A percentile compares a stretch with the other conserved stretches of the same genome.
Evolutionary conservation across 139 green algal genomes (phyloP).

Genomic region (Chlorella sp.): DNA sequence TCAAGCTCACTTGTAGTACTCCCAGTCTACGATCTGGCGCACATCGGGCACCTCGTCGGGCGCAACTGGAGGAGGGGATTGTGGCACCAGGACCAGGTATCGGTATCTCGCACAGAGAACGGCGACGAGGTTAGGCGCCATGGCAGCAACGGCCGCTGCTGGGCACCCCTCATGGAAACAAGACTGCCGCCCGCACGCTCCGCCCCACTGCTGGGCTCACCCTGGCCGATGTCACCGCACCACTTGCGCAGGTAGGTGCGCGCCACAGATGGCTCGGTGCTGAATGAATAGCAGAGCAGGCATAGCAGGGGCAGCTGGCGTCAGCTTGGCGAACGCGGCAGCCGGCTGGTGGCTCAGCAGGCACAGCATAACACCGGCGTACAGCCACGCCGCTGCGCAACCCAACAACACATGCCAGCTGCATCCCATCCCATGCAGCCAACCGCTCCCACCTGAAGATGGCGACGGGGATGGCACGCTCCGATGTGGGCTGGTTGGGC

Average conservation of each 20-base stretch:
- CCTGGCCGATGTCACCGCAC: constrained; percentile 69
- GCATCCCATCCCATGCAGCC: neutral
- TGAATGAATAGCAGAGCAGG: neutral
- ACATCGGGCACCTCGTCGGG: constrained; percentile 76
- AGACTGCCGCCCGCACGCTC: too few species aligned
- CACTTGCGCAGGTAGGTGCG: constrained; percentile 90
- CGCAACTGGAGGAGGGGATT: constrained; percentile 33
- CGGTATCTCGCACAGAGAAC: too few species aligned
- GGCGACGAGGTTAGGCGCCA: too few species aligned
- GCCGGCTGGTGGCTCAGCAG: too few species aligned
- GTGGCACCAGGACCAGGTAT: too few species aligned
- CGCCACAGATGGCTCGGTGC: constrained; percentile 72
- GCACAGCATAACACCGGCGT: too few species aligned
- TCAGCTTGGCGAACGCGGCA: too few species aligned
- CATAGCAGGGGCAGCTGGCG: too few species aligned
- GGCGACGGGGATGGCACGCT: constrained; percentile 92
- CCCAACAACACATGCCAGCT: too few species aligned
- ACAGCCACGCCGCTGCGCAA: too few species aligned
- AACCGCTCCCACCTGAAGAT: constrained; percentile 88
- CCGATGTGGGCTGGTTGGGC: constrained; percentile 74
- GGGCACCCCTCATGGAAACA: too few species aligned
- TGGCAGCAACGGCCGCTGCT: too few species aligned
- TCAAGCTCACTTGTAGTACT: constrained; percentile 93
- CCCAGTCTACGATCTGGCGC: constrained; percentile 96
- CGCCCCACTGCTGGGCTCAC: neutral